Conservation (phyloP, 2,329 filamentous ascomycete species). For the Scedosporium dehoogii region DNA sequence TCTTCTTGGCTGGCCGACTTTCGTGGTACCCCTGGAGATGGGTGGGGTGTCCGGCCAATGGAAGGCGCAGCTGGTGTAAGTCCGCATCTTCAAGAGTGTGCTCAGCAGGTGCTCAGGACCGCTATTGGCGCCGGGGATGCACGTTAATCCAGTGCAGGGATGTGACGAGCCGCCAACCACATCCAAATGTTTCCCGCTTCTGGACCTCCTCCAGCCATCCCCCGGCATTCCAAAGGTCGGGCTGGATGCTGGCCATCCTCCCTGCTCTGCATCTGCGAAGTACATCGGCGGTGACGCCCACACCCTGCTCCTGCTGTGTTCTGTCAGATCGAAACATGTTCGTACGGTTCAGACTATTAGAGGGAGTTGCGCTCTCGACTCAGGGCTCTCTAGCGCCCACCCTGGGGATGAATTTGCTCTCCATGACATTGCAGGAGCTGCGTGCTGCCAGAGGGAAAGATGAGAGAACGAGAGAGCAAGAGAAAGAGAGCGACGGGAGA, state of each 20-base stretch:
- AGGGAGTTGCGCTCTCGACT: neutral
- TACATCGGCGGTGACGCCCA: neutral
- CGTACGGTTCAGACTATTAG: neutral
- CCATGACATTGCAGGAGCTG: neutral
- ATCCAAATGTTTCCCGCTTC: neutral
- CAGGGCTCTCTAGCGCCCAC: neutral
- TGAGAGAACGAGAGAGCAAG: neutral
- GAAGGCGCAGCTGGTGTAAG: neutral
- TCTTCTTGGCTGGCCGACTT: neutral
- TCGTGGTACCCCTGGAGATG: constrained; percentile 2
- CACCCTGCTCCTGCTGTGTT: neutral
- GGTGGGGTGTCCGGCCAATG: constrained; percentile 3
- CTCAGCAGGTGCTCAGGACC: neutral
- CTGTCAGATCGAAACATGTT: neutral
- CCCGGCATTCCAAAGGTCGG: neutral
- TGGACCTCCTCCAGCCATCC: neutral
- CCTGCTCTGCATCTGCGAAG: neutral
- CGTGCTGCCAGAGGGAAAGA: neutral
- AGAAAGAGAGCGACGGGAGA: neutral
- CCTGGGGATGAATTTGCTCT: neutral
- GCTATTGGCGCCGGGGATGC: constrained; percentile 3
- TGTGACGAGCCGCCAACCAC: constrained; percentile 3
- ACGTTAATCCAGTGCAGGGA: neutral
- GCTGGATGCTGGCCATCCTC: neutral
- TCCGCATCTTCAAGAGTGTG: neutral